A percentile compares a stretch with the other conserved stretches of the same genome.
Conservation (phyloP, 1,284 basidiomycete genomes). For the Microstroma glucosiphilum region DNA sequence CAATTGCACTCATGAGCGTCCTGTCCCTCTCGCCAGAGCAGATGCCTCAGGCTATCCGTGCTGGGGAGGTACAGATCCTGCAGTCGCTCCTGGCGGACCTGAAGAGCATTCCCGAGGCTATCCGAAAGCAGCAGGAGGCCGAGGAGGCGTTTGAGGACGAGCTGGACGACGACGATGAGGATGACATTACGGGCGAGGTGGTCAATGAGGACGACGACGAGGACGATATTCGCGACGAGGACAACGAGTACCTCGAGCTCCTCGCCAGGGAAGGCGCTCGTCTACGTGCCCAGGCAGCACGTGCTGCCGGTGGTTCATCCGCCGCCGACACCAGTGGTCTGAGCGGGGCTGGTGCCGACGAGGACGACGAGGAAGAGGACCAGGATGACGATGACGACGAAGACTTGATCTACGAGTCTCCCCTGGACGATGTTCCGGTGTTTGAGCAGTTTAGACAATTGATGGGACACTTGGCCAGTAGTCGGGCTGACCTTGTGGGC, state of each 20-base stretch:
- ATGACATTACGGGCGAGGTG: conserved; percentile 18
- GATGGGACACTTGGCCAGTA: conserved; percentile 24
- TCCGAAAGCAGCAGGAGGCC: conserved; percentile 36
- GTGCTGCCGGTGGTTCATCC: conserved; percentile 9
- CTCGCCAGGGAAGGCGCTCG: conserved; percentile 40
- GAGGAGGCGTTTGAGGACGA: conserved; percentile 40
- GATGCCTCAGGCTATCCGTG: conserved; percentile 34
- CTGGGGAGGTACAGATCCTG: conserved; percentile 27
- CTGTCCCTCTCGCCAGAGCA: conserved; percentile 27
- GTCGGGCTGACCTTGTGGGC: conserved; percentile 18
- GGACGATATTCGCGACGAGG: conserved; percentile 45
- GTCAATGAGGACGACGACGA: conserved; percentile 39
- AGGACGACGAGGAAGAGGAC: conserved; percentile 22
- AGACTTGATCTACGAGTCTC: conserved; percentile 39
- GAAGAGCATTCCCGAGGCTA: conserved; percentile 35
- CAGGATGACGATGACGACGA: conserved; percentile 36
- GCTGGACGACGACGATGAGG: conserved; percentile 30
- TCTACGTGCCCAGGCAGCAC: conserved; percentile 26
- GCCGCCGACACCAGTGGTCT: not conserved
- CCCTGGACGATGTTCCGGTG: conserved; percentile 35
- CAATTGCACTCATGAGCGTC: conserved; percentile 60
- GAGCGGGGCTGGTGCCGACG: conserved; percentile 3
- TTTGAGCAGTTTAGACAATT: conserved; percentile 38
- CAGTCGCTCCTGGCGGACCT: conserved; percentile 32
- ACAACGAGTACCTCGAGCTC: conserved; percentile 49